Evolutionary conservation across 2,329 filamentous ascomycete genomes (phyloP).

Genomic region (Hypoxylon sp.): DNA sequence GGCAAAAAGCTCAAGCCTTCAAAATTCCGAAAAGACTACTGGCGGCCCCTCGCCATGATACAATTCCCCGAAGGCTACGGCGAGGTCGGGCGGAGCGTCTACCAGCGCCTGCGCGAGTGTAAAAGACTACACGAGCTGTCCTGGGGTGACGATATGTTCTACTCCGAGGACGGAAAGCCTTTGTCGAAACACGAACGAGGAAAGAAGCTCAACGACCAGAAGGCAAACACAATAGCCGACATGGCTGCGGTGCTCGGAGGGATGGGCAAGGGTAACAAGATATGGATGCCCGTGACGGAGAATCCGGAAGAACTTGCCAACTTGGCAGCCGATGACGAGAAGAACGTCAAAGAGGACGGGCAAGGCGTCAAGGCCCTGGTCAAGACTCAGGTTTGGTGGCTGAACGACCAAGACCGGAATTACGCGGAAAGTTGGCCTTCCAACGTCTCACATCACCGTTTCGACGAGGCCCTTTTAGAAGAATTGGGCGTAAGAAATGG

Average conservation of each 20-base stretch:
- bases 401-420: constrained; percentile 62
- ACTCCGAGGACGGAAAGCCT: constrained; percentile 54
- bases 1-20: constrained; percentile 76
- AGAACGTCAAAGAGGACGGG: constrained; percentile 31
- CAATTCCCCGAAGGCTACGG: constrained; percentile 68
- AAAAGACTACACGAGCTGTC: constrained; percentile 73
- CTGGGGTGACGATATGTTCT: constrained; percentile 67
- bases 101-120: constrained; percentile 75
- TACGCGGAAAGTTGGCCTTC: constrained; percentile 65
- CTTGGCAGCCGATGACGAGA: constrained; percentile 28
- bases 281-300: constrained; percentile 52
- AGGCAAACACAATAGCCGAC: constrained; percentile 74
- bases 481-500: constrained; percentile 14
- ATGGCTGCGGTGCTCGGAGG: constrained; percentile 71
- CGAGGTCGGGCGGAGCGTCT: constrained; percentile 70
- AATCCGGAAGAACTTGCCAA: constrained; percentile 31
- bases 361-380: constrained; percentile 52
- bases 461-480: constrained; percentile 52
- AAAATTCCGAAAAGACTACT: constrained; percentile 77
- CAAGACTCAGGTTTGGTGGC: constrained; percentile 66
- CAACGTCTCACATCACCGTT: constrained; percentile 67
- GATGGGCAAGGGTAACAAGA: constrained; percentile 65
- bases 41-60: constrained; percentile 73
- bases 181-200: constrained; percentile 63
- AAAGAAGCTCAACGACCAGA: constrained; percentile 70